Evolutionary conservation across 2,329 filamentous ascomycete species (phyloP).

Genomic region (Didymella lethalis): DNA sequence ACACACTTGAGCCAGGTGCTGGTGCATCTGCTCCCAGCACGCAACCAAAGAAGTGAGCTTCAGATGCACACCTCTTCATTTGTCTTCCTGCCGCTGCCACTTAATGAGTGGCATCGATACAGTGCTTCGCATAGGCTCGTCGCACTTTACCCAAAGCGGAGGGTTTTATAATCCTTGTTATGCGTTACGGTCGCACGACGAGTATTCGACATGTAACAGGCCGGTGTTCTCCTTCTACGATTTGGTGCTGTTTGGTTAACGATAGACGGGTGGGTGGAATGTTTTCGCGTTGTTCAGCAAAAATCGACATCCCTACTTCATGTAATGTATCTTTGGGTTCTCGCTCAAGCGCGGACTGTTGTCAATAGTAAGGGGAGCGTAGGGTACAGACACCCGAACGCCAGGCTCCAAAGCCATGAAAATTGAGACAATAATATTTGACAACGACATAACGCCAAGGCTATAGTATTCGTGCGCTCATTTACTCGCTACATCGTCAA

Average conservation of each 20-base stretch:
- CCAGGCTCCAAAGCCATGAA: slow-evolving; percentile 8
- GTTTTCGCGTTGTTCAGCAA: slow-evolving; percentile 7
- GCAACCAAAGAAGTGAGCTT: slow-evolving; percentile 47
- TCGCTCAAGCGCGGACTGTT: slow-evolving; percentile 13
- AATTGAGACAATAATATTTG: slow-evolving; percentile 15
- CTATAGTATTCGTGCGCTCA: slow-evolving; percentile 13
- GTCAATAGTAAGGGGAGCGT: slow-evolving; percentile 12
- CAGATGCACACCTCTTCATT: slow-evolving; percentile 4
- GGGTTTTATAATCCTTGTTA: slow-evolving; percentile 10
- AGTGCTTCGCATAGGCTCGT: slow-evolving; percentile 15
- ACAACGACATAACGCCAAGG: slow-evolving; percentile 11
- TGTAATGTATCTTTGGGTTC: slow-evolving; percentile 28
- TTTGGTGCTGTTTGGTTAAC: slow-evolving; percentile 8
- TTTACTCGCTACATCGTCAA: slow-evolving; percentile 15
- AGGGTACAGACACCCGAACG: slow-evolving; percentile 8
- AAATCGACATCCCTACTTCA: slow-evolving; percentile 15
- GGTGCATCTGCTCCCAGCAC: slow-evolving; percentile 43
- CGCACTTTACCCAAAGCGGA: slow-evolving; percentile 11
- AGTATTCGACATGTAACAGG: slow-evolving; percentile 13
- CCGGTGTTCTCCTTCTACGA: slow-evolving; percentile 12
- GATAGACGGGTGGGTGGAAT: slow-evolving; percentile 18
- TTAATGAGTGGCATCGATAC: slow-evolving; percentile 17
- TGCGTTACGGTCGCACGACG: slow-evolving; percentile 10
- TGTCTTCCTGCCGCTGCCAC: neutral
- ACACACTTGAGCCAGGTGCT: slow-evolving; percentile 77